Evolutionary conservation across 2,329 filamentous ascomycete genomes (phyloP), one percentile per base, ranked within the genome.

Genomic region (Westerdykella ornata): DNA sequence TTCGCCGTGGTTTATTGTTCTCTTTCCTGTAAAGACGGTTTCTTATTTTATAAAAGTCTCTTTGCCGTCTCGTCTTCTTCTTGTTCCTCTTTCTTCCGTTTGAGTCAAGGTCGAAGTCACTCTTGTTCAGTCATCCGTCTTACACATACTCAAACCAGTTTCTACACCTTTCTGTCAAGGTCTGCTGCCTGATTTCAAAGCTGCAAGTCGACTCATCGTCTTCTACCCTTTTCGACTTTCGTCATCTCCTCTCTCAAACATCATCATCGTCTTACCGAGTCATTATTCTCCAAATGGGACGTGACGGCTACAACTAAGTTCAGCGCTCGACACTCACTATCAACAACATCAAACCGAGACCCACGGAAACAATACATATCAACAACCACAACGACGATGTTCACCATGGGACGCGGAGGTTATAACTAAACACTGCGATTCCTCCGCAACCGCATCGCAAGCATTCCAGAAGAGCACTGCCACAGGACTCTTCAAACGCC

Each of bases 271-370:
- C 19, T n/a, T 34, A 7, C 29, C 33, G 17, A 44, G n/a, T 18
- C 26, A 19, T 20, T 18, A 15, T 33, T 14, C 31, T 43, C 38
- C 45, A 37, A 49, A 66, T 66, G 62, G 65, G 65, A 43, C 65
- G 66, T 39, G 66, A 62, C 45, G 66, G 66, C 39, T 69, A 69
- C 60, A 68, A 68, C 59, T 66, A 52, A 39, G 41, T 26, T 26
- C 22, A 8, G 8, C 22, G 12, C 12, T 37, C 42, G 40, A 28
- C 39, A 22, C 37, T 32, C 14, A 44, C 7, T 14, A 28, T 19
- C 37, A 47, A 45, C 18, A 43, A 35, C 40, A 33, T 38, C 42
- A 39, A 46, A 39, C 47, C 47, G 55, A 51, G 22, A 50, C 38
- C 45, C 48, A 40, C 42, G 44, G 44, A 29, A 42, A n/a, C 48